A percentile compares a stretch with the other conserved stretches of the same genome.
phyloP scores from a whole-genome alignment of 1,139 yeast genomes.

The Yamadazyma triangularis region DNA sequence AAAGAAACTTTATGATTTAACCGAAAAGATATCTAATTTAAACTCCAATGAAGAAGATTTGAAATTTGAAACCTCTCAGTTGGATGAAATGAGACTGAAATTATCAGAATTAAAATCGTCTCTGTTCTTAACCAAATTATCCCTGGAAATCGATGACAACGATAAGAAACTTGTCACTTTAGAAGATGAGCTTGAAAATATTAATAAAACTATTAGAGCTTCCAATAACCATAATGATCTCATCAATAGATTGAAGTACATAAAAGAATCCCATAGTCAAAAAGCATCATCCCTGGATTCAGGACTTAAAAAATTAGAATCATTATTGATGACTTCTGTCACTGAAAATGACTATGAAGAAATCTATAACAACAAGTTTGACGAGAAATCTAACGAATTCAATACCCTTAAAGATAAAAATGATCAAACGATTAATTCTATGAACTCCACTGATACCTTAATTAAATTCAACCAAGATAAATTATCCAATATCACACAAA shows the following conservation, averaged over 20 bases:
- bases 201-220: conserved; percentile 46
- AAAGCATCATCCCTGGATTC: conserved; percentile 7
- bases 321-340: conserved; percentile 11
- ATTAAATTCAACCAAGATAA: conserved; percentile 11
- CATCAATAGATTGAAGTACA: conserved; percentile 45
- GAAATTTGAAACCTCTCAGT: conserved; percentile 23
- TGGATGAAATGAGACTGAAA: conserved; percentile 29
- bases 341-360: conserved; percentile 19
- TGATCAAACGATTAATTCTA: conserved; percentile 6
- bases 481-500: conserved; percentile 8
- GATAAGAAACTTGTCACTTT: conserved; percentile 34
- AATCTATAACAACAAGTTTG: conserved; percentile 1
- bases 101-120: conserved; percentile 22
- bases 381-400: conserved; percentile 2
- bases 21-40: conserved; percentile 37
- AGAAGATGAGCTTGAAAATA: conserved; percentile 53
- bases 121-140: conserved; percentile 26
- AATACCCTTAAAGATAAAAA: conserved; percentile 8
- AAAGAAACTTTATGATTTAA: conserved; percentile 28
- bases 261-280: conserved; percentile 15
- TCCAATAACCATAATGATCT: conserved; percentile 58
- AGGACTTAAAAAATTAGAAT: conserved; percentile 6
- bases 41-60: conserved; percentile 29
- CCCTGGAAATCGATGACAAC: conserved; percentile 32
- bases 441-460: conserved; percentile 12